phyloP scores from a whole-genome alignment of 441 rosid genomes.

The Gossypium laxum region DNA sequence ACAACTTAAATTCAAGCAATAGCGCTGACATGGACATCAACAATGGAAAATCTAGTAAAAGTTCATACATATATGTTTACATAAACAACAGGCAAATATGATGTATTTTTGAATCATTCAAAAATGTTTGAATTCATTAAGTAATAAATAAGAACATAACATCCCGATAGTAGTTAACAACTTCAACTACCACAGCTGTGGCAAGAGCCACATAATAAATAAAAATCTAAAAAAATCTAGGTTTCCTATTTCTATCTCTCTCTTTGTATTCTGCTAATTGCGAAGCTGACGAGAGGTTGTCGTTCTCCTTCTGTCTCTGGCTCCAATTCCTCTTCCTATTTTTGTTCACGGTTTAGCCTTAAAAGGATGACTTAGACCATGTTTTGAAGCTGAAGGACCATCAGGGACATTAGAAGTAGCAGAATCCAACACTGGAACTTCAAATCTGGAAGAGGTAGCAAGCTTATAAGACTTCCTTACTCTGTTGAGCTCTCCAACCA shows the following conservation, averaged over 20 bases:
- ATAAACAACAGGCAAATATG: not conserved
- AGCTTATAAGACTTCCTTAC: conserved; percentile 67
- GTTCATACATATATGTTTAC: no score
- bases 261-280: no score
- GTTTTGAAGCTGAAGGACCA: conserved; percentile 25
- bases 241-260: no score
- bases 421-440: conserved; percentile 6
- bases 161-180: conserved; percentile 68
- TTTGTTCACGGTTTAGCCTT: conserved; percentile 29
- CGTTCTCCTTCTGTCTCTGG: no score
- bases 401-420: conserved; percentile 4
- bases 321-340: no score
- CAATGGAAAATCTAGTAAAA: not conserved
- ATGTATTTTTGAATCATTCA: not conserved
- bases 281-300: no score
- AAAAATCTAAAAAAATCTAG: conserved; percentile 3
- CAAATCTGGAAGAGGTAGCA: conserved; percentile 27
- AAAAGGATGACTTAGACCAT: conserved; percentile 58
- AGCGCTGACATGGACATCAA: not conserved
- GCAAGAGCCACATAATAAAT: conserved; percentile 48
- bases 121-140: not conserved
- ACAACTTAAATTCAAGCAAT: not conserved
- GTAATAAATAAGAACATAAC: not conserved
- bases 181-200: conserved; percentile 75
- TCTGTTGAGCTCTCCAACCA: no score